Evolutionary conservation across 2,329 filamentous ascomycete species (phyloP).

Genomic region (Colletotrichum agaves): DNA sequence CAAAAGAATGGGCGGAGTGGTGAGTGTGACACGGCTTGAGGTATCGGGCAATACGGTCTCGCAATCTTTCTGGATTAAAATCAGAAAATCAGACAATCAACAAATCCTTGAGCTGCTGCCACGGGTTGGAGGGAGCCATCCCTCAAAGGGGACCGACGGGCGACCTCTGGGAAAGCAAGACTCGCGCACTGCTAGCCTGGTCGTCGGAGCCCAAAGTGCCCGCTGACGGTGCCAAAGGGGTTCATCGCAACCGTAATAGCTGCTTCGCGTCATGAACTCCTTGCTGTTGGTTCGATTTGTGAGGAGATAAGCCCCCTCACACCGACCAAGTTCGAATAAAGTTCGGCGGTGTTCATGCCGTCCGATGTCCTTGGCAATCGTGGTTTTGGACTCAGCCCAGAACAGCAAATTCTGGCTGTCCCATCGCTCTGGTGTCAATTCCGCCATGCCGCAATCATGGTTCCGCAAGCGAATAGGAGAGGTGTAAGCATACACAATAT

Average conservation of each 20-base stretch:
- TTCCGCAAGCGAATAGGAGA: not conserved
- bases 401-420: slow-evolving; percentile 5
- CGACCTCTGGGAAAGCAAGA: no score
- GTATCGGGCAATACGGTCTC: not conserved
- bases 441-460: not conserved
- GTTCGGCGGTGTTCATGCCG: slow-evolving; percentile 31
- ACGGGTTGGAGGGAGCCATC: no score
- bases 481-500: not conserved
- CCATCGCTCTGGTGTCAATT: slow-evolving; percentile 18
- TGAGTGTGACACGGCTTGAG: no score
- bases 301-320: slow-evolving; percentile 9
- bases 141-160: no score
- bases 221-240: no score
- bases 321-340: slow-evolving; percentile 33
- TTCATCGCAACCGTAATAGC: no score
- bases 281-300: no score
- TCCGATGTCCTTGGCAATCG: slow-evolving; percentile 16
- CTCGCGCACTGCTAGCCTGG: no score
- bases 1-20: not conserved
- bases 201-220: no score
- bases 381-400: not conserved
- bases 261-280: not conserved
- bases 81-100: no score
- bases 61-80: no score
- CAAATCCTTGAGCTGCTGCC: no score